These are phyloP conservation scores for Lecanicillium sp. DNA, from an alignment of 2,329 filamentous ascomycete species.

Conservation along the genomic window DNA sequence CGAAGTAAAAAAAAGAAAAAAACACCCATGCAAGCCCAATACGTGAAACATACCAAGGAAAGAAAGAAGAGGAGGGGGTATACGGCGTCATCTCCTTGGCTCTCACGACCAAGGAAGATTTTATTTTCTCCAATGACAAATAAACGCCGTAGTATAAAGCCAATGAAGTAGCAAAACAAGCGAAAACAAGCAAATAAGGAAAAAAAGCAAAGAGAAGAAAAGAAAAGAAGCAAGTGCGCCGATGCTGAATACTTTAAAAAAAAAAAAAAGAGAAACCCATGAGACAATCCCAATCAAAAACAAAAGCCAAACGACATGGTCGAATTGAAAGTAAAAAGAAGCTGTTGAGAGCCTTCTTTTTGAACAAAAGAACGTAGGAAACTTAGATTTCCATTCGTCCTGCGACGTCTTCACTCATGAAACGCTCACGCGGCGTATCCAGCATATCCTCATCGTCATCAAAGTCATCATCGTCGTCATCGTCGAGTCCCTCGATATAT, in stretches of 20 bases:
- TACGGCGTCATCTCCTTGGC: too few relatives aligned
- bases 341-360: too few relatives aligned
- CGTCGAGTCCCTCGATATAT: constrained; percentile 39
- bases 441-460: constrained; percentile 31
- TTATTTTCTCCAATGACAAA: too few relatives aligned
- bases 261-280: not conserved
- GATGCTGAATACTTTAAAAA: not conserved
- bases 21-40: too few relatives aligned
- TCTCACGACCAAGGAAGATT: too few relatives aligned
- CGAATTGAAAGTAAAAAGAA: not conserved
- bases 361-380: too few relatives aligned
- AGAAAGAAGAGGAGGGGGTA: too few relatives aligned
- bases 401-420: constrained; percentile 56
- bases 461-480: constrained; percentile 35
- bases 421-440: constrained; percentile 38
- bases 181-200: not conserved
- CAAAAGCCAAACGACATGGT: not conserved
- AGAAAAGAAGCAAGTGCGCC: not conserved
- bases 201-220: not conserved
- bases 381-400: constrained; percentile 55
- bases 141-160: not conserved
- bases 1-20: too few relatives aligned
- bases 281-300: not conserved
- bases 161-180: not conserved
- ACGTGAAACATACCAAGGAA: too few relatives aligned